Conservation (phyloP, 805 yeast species). For the Citeromyces matritensis region DNA sequence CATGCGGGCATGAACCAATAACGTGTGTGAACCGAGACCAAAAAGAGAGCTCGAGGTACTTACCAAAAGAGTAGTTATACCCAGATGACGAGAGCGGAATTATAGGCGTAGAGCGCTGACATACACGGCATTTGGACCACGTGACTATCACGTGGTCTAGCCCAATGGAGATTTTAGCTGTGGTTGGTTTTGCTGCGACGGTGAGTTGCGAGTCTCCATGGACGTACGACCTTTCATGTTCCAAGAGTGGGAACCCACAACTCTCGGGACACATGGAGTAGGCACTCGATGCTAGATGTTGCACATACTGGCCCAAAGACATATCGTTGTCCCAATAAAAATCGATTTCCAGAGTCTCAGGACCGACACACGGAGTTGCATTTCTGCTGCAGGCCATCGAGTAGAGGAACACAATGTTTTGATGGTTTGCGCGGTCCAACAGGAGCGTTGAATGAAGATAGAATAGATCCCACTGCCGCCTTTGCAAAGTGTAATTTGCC, state of each 20-base stretch:
- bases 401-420: constrained; percentile 61
- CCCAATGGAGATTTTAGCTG: constrained; percentile 36
- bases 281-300: constrained; percentile 60
- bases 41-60: constrained; percentile 74
- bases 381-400: constrained; percentile 73
- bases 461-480: constrained; percentile 58
- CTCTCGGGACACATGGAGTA: constrained; percentile 60
- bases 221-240: constrained; percentile 77
- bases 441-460: constrained; percentile 27
- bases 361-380: constrained; percentile 89
- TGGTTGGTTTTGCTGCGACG: constrained; percentile 50
- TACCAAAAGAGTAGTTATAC: constrained; percentile 87
- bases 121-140: constrained; percentile 84
- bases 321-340: constrained; percentile 86
- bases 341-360: constrained; percentile 70
- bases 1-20: constrained; percentile 60
- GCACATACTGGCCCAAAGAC: constrained; percentile 80
- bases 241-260: constrained; percentile 55
- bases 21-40: constrained; percentile 55
- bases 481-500: constrained; percentile 18
- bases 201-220: constrained; percentile 80
- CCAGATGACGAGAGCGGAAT: constrained; percentile 74
- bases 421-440: constrained; percentile 61
- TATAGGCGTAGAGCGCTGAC: constrained; percentile 64
- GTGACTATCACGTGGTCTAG: constrained; percentile 57